phyloP scores from a whole-genome alignment of 345 rosid species.

The Fremontodendron californicum region DNA sequence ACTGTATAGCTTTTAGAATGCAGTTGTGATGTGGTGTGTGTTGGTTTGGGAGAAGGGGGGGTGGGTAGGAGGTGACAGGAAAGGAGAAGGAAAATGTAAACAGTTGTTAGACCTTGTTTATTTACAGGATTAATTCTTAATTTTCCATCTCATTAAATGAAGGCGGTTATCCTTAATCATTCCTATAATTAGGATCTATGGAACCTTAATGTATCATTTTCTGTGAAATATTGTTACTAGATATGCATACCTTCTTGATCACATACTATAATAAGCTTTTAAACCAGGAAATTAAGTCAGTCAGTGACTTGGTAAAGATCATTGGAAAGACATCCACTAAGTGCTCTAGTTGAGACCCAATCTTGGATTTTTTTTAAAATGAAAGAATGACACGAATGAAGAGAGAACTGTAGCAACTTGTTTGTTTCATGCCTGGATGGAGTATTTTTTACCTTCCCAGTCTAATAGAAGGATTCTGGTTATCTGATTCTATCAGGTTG shows the following conservation, averaged over 20 bases:
- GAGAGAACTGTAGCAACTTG: not conserved
- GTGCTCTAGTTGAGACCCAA: not conserved
- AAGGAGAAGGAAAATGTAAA: no score
- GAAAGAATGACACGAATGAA: not conserved
- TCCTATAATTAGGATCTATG: not conserved
- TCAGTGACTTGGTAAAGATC: not conserved
- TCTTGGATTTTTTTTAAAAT: not conserved
- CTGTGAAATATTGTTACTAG: not conserved
- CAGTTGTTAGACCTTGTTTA: no score
- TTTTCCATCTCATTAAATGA: not conserved
- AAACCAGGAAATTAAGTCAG: not conserved
- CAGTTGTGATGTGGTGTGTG: not conserved
- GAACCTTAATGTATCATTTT: not conserved
- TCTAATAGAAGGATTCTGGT: constrained; percentile 11
- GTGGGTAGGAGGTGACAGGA: not conserved
- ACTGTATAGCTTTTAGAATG: not conserved
- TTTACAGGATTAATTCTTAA: not conserved
- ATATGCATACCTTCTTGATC: not conserved
- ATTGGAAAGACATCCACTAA: not conserved
- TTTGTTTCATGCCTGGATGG: not conserved
- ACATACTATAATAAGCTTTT: not conserved
- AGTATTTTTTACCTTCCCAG: not conserved
- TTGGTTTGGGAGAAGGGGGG: not conserved
- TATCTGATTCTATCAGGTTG: constrained; percentile 38
- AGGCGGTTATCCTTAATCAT: not conserved